These are phyloP conservation scores for Leccinum truebloodii DNA, from an alignment of 768 basidiomycete genomes.

Conservation along the genomic window DNA sequence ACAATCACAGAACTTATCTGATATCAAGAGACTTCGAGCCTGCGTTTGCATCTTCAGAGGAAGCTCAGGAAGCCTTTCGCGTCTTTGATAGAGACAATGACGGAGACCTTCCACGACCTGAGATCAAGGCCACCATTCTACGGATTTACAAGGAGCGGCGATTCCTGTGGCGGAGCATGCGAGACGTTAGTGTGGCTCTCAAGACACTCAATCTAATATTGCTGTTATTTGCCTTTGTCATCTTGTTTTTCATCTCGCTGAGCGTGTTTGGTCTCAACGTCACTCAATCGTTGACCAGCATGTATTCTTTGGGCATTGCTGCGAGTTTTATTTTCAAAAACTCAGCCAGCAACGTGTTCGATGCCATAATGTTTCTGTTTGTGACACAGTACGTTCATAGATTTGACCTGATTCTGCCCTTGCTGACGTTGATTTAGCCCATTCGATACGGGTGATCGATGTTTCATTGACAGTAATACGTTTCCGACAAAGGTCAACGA, in stretches of 20 bases:
- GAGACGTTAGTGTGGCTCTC: constrained; percentile 69
- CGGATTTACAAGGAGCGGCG: constrained; percentile 79
- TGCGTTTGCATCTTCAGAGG: constrained; percentile 57
- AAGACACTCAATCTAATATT: constrained; percentile 64
- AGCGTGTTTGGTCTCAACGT: constrained; percentile 72
- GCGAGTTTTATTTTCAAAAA: constrained; percentile 82
- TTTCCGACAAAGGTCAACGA: neutral
- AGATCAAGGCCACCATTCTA: constrained; percentile 68
- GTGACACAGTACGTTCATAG: constrained; percentile 69
- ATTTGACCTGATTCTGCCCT: neutral
- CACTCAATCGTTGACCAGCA: constrained; percentile 63
- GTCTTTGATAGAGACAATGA: constrained; percentile 78
- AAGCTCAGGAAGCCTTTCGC: constrained; percentile 67
- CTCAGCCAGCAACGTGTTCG: constrained; percentile 70
- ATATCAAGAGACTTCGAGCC: constrained; percentile 69
- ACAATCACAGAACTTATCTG: constrained; percentile 57
- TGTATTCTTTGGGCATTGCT: constrained; percentile 72
- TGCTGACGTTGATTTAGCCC: constrained; percentile 44
- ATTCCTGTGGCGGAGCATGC: constrained; percentile 73
- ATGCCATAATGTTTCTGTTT: constrained; percentile 80
- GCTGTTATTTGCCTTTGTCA: constrained; percentile 58
- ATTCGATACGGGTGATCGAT: constrained; percentile 82
- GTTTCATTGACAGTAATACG: constrained; percentile 61
- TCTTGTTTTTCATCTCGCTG: constrained; percentile 73
- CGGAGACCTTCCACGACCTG: constrained; percentile 73